Conservation (phyloP, 176 grass and related monocot genomes). For the Typha latifolia region DNA sequence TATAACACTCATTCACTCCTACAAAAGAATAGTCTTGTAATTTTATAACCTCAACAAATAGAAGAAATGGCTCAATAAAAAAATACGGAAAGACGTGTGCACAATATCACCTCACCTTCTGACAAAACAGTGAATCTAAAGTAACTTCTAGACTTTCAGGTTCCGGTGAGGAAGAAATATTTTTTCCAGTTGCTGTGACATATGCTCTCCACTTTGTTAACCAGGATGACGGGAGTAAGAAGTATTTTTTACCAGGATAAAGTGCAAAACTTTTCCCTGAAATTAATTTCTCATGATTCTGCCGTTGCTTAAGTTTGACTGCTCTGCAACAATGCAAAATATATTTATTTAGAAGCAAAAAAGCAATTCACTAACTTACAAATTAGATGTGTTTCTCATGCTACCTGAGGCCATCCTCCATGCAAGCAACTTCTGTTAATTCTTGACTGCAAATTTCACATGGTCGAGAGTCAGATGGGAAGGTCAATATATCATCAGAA, state of each 20-base stretch:
- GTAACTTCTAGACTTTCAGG: constrained; percentile 57
- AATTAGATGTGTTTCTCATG: neutral
- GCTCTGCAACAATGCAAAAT: constrained; percentile 37
- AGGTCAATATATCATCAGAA: constrained; percentile 43
- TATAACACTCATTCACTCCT: too few species aligned
- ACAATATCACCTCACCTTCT: constrained; percentile 51
- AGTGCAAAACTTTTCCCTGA: constrained; percentile 63
- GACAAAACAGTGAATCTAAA: constrained; percentile 70
- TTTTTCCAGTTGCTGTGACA: constrained; percentile 83
- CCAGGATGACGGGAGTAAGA: constrained; percentile 78
- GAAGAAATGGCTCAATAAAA: constrained; percentile 8
- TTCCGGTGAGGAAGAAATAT: constrained; percentile 61
- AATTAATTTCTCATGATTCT: constrained; percentile 79
- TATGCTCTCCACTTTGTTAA: constrained; percentile 85
- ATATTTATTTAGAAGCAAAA: neutral
- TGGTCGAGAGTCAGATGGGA: constrained; percentile 58
- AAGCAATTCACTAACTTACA: neutral
- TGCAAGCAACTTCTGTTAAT: constrained; percentile 75
- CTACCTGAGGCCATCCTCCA: constrained; percentile 81
- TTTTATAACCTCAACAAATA: neutral
- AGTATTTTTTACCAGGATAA: constrained; percentile 63
- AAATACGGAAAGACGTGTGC: neutral
- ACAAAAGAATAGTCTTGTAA: too few species aligned
- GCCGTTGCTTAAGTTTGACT: constrained; percentile 67
- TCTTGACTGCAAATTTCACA: constrained; percentile 62